phyloP scores from a whole-genome alignment of 208 protist species.

The Acanthamoeba sp. region DNA sequence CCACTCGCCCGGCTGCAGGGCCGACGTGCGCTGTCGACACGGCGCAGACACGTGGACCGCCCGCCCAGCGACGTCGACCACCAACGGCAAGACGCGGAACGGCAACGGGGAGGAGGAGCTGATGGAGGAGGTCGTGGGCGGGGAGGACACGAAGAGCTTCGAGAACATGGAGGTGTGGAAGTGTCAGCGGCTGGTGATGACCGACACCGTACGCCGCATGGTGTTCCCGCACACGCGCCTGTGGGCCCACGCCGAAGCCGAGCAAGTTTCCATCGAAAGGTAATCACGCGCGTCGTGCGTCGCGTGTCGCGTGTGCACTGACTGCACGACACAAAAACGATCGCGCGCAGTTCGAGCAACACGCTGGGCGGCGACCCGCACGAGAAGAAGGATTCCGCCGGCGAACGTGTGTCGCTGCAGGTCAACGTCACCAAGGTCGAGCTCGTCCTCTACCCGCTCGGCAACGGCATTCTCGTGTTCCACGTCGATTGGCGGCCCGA shows the following conservation, averaged over 20 bases:
- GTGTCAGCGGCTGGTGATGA: constrained; percentile 21
- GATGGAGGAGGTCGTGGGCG: neutral
- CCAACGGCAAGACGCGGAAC: neutral
- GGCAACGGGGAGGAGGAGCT: neutral
- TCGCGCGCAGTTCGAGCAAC: constrained; percentile 12
- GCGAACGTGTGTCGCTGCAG: neutral
- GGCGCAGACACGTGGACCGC: neutral
- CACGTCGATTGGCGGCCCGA: constrained; percentile 17
- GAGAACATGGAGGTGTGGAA: constrained; percentile 31
- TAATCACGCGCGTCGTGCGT: neutral
- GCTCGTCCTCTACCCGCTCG: neutral
- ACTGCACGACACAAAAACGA: no score
- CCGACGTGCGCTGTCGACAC: no score
- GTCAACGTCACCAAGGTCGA: constrained; percentile 8
- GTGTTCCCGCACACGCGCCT: neutral
- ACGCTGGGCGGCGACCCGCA: neutral
- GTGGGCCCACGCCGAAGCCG: neutral
- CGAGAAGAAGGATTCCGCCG: neutral
- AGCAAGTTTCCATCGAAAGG: neutral
- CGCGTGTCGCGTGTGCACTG: no score
- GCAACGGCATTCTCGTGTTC: constrained; percentile 6
- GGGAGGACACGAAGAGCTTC: constrained; percentile 32
- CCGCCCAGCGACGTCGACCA: neutral
- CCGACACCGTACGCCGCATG: neutral
- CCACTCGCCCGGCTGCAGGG: no score